These are phyloP conservation scores for Lojkania enalia DNA, from an alignment of 2,329 filamentous ascomycete genomes.

Conservation along the genomic window DNA sequence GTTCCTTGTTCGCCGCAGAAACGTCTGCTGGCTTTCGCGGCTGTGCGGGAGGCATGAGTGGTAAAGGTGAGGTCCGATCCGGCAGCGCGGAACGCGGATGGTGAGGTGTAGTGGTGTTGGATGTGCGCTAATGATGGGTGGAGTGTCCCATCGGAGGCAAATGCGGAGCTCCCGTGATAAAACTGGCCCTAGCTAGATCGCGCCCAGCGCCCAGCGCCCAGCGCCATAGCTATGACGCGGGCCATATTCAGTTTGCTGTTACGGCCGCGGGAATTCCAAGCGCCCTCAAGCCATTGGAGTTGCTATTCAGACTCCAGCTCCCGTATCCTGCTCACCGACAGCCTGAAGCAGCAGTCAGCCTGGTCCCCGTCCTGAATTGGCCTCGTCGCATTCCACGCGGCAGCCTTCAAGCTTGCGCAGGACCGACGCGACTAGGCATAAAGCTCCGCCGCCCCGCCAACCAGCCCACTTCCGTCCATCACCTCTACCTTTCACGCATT, in stretches of 20 bases:
- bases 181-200: too few relatives aligned
- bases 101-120: slow-evolving; percentile 4
- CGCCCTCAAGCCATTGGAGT: neutral
- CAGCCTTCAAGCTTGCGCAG: neutral
- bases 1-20: slow-evolving; percentile 70
- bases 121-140: neutral
- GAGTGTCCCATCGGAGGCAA: neutral
- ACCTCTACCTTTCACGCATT: neutral
- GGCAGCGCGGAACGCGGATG: too few relatives aligned
- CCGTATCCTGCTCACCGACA: neutral
- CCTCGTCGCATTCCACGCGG: neutral
- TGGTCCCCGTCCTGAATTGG: neutral
- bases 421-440: neutral
- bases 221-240: too few relatives aligned
- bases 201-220: too few relatives aligned
- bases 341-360: neutral
- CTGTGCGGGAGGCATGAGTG: slow-evolving; percentile 52
- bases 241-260: too few relatives aligned
- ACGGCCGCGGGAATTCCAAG: slow-evolving; percentile 1
- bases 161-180: neutral
- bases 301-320: neutral
- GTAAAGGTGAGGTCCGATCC: neutral
- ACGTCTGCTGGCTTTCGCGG: slow-evolving; percentile 56
- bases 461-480: neutral
- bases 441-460: neutral